Evolutionary conservation across 1,284 basidiomycete species (phyloP).

Genomic region (Tilletia caries): DNA sequence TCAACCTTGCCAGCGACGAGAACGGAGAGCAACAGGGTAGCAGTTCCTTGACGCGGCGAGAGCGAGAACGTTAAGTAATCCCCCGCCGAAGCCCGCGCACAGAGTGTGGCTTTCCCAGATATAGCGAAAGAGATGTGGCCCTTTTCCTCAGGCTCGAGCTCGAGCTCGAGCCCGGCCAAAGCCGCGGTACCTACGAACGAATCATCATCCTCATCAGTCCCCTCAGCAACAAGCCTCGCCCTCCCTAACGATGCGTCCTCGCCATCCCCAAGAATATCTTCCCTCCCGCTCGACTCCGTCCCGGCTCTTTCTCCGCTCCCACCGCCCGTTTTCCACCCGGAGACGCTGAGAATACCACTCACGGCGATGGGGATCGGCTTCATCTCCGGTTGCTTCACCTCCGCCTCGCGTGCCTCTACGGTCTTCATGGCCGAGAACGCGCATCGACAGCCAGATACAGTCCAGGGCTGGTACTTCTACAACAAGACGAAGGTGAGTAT

Average conservation of each 20-base stretch:
- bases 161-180: background rate
- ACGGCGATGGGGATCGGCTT: conserved; percentile 41
- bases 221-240: too few species aligned
- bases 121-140: too few species aligned
- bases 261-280: too few species aligned
- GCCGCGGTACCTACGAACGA: too few species aligned
- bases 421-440: conserved; percentile 53
- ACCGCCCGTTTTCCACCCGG: background rate
- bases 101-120: too few species aligned
- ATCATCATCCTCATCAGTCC: too few species aligned
- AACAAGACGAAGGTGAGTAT: conserved; percentile 46
- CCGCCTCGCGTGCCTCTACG: conserved; percentile 34
- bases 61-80: too few species aligned
- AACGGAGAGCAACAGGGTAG: background rate
- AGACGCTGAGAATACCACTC: conserved; percentile 21
- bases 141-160: background rate
- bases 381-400: conserved; percentile 34
- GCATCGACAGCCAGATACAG: conserved; percentile 47
- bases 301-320: background rate
- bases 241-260: too few species aligned
- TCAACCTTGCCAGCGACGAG: background rate
- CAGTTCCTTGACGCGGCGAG: too few species aligned
- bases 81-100: too few species aligned
- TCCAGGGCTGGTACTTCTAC: conserved; percentile 54
- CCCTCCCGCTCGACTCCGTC: too few species aligned